These are phyloP conservation scores for Tricholomella constricta DNA, from an alignment of 768 basidiomycete species.

Conservation along the genomic window DNA sequence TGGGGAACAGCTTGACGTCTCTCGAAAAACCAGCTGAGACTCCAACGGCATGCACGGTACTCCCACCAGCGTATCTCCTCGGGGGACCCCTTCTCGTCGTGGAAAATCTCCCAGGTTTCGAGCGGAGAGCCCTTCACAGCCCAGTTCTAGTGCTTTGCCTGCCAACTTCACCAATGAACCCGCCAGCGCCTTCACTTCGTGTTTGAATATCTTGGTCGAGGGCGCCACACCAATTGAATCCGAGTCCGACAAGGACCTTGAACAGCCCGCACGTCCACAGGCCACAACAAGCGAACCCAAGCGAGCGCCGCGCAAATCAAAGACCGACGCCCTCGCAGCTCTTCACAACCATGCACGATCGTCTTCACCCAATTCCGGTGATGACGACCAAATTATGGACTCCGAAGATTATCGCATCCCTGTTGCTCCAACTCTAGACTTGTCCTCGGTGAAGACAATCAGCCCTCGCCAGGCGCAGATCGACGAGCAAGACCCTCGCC, in stretches of 20 bases:
- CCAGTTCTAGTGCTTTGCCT: constrained; percentile 45
- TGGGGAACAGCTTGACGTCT: constrained; percentile 35
- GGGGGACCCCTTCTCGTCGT: constrained; percentile 63
- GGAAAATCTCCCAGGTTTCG: constrained; percentile 62
- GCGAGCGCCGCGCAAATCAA: constrained; percentile 87
- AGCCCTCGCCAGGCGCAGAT: constrained; percentile 46
- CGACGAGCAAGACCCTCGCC: constrained; percentile 51
- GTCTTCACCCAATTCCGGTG: constrained; percentile 55
- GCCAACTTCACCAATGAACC: constrained; percentile 54
- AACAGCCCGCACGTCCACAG: constrained; percentile 37
- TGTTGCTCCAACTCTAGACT: constrained; percentile 63
- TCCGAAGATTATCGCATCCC: constrained; percentile 60
- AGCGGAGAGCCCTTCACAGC: constrained; percentile 47
- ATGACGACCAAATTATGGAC: constrained; percentile 48
- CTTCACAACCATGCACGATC: constrained; percentile 68
- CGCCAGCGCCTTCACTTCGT: constrained; percentile 60
- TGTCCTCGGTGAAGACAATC: constrained; percentile 70
- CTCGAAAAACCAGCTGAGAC: constrained; percentile 36
- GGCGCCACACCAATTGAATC: constrained; percentile 67
- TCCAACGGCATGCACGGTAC: constrained; percentile 45
- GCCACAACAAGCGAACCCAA: constrained; percentile 47
- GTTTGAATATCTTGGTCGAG: constrained; percentile 76
- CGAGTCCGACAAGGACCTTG: constrained; percentile 39
- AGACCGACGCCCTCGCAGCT: constrained; percentile 84
- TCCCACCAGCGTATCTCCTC: constrained; percentile 47